Percentiles rank a stretch among this genome's conserved stretches.
Evolutionary conservation across 1,284 basidiomycete species (phyloP).

Genomic region (Cutaneotrichosporon cavernicola): DNA sequence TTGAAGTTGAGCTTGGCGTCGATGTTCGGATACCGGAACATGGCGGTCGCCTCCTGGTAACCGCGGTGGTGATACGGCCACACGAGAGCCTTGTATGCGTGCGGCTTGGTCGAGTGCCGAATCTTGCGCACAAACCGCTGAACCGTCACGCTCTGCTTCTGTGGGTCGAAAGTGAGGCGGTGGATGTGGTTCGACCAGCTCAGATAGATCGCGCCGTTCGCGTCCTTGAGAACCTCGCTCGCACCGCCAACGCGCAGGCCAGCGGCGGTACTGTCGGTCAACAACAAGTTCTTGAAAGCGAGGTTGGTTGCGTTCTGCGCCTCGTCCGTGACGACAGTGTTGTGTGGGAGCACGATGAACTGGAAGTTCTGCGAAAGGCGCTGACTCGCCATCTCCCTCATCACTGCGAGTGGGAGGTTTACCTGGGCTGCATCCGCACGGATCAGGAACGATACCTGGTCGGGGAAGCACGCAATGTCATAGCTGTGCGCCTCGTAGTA

Average conservation of each 20-base stretch:
- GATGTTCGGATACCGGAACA: slow-evolving; percentile 67
- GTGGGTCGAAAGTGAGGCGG: slow-evolving; percentile 73
- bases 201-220: slow-evolving; percentile 77
- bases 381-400: slow-evolving; percentile 91
- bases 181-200: slow-evolving; percentile 96
- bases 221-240: slow-evolving; percentile 65
- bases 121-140: slow-evolving; percentile 79
- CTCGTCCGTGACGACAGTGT: slow-evolving; percentile 29
- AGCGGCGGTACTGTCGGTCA: slow-evolving; percentile 58
- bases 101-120: slow-evolving; percentile 61
- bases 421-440: slow-evolving; percentile 39
- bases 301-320: background rate
- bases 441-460: slow-evolving; percentile 64
- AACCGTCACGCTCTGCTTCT: slow-evolving; percentile 82
- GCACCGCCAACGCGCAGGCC: slow-evolving; percentile 63
- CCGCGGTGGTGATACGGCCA: slow-evolving; percentile 88
- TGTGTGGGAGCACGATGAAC: slow-evolving; percentile 64
- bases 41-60: slow-evolving; percentile 74
- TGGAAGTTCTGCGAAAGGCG: slow-evolving; percentile 91
- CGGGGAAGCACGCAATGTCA: slow-evolving; percentile 52
- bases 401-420: slow-evolving; percentile 76
- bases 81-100: slow-evolving; percentile 82
- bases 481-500: slow-evolving; percentile 71
- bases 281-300: slow-evolving; percentile 57
- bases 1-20: slow-evolving; percentile 51